These are phyloP conservation scores for Coprinellus micaceus DNA, from an alignment of 768 basidiomycete species.

Conservation along the genomic window DNA sequence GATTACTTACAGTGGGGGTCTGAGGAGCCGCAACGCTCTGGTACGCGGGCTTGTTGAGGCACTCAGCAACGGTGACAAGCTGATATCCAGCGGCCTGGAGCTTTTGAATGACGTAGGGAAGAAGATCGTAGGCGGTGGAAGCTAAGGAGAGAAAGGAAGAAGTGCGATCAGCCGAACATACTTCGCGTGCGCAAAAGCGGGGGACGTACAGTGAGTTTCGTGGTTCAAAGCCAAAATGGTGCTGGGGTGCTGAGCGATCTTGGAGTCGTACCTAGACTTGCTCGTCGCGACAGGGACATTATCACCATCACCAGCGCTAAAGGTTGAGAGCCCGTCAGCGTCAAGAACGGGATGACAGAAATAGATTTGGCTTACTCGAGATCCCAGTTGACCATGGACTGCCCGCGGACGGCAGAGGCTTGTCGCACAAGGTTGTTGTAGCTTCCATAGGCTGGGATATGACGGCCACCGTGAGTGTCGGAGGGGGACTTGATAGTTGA, in stretches of 20 bases:
- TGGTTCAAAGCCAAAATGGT: slow-evolving; percentile 42
- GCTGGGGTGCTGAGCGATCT: slow-evolving; percentile 26
- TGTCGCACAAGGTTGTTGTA: slow-evolving; percentile 35
- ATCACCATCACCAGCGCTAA: slow-evolving; percentile 37
- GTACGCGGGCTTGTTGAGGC: slow-evolving; percentile 12
- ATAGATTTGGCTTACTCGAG: slow-evolving; percentile 27
- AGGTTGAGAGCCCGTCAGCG: no score
- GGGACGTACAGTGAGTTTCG: slow-evolving; percentile 26
- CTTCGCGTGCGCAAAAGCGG: no score
- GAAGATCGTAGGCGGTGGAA: slow-evolving; percentile 21
- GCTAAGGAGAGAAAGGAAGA: slow-evolving; percentile 23
- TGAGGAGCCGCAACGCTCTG: slow-evolving; percentile 15
- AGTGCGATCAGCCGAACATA: not conserved
- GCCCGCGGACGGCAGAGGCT: slow-evolving; percentile 29
- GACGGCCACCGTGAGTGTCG: no score
- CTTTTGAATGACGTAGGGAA: slow-evolving; percentile 12
- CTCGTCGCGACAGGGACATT: slow-evolving; percentile 33
- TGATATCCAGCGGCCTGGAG: slow-evolving; percentile 12
- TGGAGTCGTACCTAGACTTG: slow-evolving; percentile 25
- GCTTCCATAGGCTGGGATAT: slow-evolving; percentile 38
- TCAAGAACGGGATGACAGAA: not conserved
- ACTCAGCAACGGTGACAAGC: slow-evolving; percentile 16
- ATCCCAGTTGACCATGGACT: slow-evolving; percentile 35
- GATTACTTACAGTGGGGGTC: slow-evolving; percentile 20
- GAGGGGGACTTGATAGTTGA: no score